phyloP scores from a whole-genome alignment of 1,139 yeast genomes.

The Zygoascus hellenicus region DNA sequence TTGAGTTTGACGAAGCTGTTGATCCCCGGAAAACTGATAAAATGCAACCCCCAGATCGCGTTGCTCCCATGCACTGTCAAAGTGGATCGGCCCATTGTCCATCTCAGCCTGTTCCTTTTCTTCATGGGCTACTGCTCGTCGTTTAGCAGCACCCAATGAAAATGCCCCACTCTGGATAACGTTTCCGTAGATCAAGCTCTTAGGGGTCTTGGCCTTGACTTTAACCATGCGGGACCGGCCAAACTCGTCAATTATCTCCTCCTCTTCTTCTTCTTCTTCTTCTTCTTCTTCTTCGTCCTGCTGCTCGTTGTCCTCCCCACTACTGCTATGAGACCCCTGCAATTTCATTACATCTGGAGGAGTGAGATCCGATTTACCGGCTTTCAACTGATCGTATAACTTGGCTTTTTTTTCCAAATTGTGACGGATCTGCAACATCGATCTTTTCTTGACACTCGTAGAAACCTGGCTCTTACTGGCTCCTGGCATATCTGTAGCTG shows the following conservation, averaged over 20 bases:
- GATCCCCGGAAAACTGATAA: constrained; percentile 27
- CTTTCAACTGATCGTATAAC: too few species aligned
- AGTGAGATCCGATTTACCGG: too few species aligned
- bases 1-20: constrained; percentile 21
- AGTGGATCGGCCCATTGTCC: constrained; percentile 18
- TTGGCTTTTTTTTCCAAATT: too few species aligned
- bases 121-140: constrained; percentile 12
- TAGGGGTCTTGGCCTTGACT: constrained; percentile 15
- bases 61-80: constrained; percentile 29
- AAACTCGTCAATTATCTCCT: constrained; percentile 33
- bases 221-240: constrained; percentile 30
- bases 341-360: background rate
- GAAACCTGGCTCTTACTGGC: too few species aligned
- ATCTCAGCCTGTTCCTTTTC: too few species aligned
- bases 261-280: constrained; percentile 17
- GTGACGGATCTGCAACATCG: too few species aligned
- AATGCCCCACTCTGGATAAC: constrained; percentile 30
- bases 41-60: constrained; percentile 33
- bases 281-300: background rate
- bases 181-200: constrained; percentile 25
- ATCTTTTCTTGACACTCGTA: too few species aligned
- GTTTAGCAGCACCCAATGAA: constrained; percentile 11
- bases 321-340: background rate
- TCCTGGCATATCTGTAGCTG: too few species aligned
- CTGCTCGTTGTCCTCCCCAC: background rate